Evolutionary conservation across 768 basidiomycete genomes (phyloP).

Genomic region (Lactarius tabidus): DNA sequence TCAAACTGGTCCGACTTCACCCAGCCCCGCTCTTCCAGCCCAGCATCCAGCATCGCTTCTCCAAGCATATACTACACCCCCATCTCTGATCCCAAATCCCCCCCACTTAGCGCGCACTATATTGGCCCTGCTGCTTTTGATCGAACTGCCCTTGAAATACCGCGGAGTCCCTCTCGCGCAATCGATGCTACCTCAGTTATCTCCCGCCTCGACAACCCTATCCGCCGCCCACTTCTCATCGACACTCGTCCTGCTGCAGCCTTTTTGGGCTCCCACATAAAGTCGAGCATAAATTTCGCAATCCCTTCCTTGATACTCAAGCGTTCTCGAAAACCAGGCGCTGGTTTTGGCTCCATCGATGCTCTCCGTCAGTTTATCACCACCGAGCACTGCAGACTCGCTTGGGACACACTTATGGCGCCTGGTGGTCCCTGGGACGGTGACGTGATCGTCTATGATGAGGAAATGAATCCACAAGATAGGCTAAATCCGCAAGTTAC

Average conservation of each 20-base stretch:
- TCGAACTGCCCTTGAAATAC: slow-evolving; percentile 24
- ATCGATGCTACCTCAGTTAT: slow-evolving; percentile 47
- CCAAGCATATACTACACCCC: slow-evolving; percentile 51
- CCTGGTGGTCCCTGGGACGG: slow-evolving; percentile 62
- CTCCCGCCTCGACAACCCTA: slow-evolving; percentile 40
- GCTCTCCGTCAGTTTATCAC: slow-evolving; percentile 78
- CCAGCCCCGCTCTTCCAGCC: slow-evolving; percentile 40
- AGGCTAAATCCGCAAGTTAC: slow-evolving; percentile 50
- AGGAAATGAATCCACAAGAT: slow-evolving; percentile 69
- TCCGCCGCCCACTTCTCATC: slow-evolving; percentile 65
- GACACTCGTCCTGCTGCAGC: slow-evolving; percentile 73
- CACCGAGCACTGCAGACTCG: slow-evolving; percentile 64
- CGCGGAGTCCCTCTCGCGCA: slow-evolving; percentile 34
- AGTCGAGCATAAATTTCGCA: slow-evolving; percentile 74
- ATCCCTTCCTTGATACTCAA: slow-evolving; percentile 91
- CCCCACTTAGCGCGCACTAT: slow-evolving; percentile 33
- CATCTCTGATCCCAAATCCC: slow-evolving; percentile 35
- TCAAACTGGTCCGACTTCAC: slow-evolving; percentile 32
- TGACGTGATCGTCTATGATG: slow-evolving; percentile 70
- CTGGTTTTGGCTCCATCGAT: slow-evolving; percentile 60
- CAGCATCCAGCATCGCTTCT: slow-evolving; percentile 41
- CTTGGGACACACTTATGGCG: slow-evolving; percentile 63
- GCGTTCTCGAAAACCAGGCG: slow-evolving; percentile 68
- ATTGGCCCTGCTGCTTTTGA: slow-evolving; percentile 28
- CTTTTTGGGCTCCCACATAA: slow-evolving; percentile 61